A percentile compares a stretch with the other conserved stretches of the same genome.
Evolutionary conservation across 108 stramenopile genomes (phyloP).

Genomic region (Nitzschia putrida): DNA sequence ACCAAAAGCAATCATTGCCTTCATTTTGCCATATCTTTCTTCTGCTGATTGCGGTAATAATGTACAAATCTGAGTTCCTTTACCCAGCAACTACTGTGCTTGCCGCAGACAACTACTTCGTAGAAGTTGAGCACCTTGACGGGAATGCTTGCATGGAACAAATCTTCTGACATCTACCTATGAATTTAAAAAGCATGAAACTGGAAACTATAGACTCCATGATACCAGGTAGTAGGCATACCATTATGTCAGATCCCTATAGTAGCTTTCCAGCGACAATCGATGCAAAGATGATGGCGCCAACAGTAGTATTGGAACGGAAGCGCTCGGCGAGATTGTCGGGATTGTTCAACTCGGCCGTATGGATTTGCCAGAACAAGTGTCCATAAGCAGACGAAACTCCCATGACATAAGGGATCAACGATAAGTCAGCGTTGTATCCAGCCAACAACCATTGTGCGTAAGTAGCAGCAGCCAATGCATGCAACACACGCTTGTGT

Average conservation of each 20-base stretch:
- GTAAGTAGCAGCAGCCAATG: constrained; percentile 48
- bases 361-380: constrained; percentile 85
- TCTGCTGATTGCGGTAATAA: too few species aligned
- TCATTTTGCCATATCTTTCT: too few species aligned
- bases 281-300: constrained; percentile 74
- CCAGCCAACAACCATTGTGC: constrained; percentile 66
- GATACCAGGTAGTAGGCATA: too few species aligned
- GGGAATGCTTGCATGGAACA: too few species aligned
- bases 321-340: constrained; percentile 84
- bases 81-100: too few species aligned
- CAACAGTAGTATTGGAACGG: constrained; percentile 74
- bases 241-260: background rate
- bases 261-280: constrained; percentile 48
- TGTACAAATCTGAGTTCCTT: too few species aligned
- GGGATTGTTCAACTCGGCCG: constrained; percentile 76
- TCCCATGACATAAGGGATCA: constrained; percentile 53
- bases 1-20: background rate
- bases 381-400: constrained; percentile 66
- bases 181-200: too few species aligned
- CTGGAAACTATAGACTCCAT: too few species aligned
- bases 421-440: constrained; percentile 24
- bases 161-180: too few species aligned
- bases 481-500: constrained; percentile 67
- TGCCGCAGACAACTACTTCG: too few species aligned
- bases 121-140: too few species aligned